Percentiles rank a stretch among this genome's conserved stretches.
These are phyloP conservation scores for Perilla frutescens DNA, from an alignment of 257 asterid genomes.

Conservation along the genomic window DNA sequence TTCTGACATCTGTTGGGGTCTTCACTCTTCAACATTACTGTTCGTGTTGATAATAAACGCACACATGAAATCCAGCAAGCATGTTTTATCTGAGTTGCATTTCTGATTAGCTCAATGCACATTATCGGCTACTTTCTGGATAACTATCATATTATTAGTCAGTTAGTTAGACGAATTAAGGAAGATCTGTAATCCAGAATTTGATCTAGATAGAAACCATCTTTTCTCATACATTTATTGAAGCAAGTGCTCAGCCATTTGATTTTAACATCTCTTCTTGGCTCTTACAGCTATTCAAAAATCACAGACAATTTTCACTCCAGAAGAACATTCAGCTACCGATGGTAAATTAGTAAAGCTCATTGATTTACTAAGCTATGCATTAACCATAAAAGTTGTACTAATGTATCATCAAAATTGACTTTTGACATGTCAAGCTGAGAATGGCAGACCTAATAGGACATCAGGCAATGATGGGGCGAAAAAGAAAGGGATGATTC, in stretches of 20 bases:
- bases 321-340: constrained; percentile 43
- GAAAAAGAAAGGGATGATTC: constrained; percentile 80
- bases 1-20: background rate
- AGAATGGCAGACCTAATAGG: constrained; percentile 29
- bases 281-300: constrained; percentile 61
- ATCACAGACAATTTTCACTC: constrained; percentile 61
- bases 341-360: constrained; percentile 40
- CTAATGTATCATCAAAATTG: constrained; percentile 23
- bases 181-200: no score
- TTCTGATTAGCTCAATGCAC: no score
- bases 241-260: constrained; percentile 10
- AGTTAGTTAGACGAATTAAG: no score
- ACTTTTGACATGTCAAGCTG: constrained; percentile 47
- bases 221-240: background rate
- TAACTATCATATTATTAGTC: no score
- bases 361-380: constrained; percentile 15
- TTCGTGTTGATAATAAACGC: background rate
- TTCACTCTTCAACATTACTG: background rate
- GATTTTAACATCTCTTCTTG: constrained; percentile 23
- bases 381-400: constrained; percentile 25
- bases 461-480: constrained; percentile 29
- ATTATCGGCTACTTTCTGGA: no score
- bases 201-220: background rate
- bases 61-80: no score
- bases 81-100: no score